phyloP scores from a whole-genome alignment of 352 stramenopile species.

The Pythium rishiriense region DNA sequence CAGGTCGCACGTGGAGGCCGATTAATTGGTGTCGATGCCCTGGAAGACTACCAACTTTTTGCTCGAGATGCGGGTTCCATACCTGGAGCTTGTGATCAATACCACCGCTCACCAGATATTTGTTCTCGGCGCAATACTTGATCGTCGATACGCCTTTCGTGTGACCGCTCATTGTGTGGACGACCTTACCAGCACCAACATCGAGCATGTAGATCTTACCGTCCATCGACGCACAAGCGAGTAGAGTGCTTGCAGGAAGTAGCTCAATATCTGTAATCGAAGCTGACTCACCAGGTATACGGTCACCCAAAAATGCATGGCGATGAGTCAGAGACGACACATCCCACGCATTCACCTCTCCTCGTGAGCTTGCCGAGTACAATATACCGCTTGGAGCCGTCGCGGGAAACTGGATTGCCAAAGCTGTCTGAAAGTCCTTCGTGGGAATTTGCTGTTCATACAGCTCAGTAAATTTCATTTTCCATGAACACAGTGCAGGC shows the following conservation, averaged over 20 bases:
- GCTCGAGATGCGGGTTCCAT: slow-evolving; percentile 64
- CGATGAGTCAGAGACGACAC: slow-evolving; percentile 31
- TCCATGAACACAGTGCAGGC: too few species aligned
- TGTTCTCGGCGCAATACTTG: slow-evolving; percentile 43
- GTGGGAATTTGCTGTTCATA: slow-evolving; percentile 49
- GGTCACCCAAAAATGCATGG: slow-evolving; percentile 42
- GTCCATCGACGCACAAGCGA: slow-evolving; percentile 47
- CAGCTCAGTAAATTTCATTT: too few species aligned
- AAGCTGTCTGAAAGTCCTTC: slow-evolving; percentile 34
- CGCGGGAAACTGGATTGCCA: slow-evolving; percentile 24
- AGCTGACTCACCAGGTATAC: slow-evolving; percentile 2
- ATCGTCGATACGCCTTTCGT: slow-evolving; percentile 46
- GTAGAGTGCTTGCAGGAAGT: slow-evolving; percentile 33
- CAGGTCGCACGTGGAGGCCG: slow-evolving; percentile 45
- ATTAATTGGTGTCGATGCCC: slow-evolving; percentile 51
- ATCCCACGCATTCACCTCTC: slow-evolving; percentile 51
- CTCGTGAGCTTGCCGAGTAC: slow-evolving; percentile 41
- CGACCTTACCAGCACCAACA: slow-evolving; percentile 27
- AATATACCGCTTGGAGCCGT: slow-evolving; percentile 17
- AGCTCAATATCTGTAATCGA: slow-evolving; percentile 45
- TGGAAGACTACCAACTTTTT: slow-evolving; percentile 48
- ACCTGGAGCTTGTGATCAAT: slow-evolving; percentile 56
- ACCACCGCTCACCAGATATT: slow-evolving; percentile 57
- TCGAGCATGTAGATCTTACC: slow-evolving; percentile 67
- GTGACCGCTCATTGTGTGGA: slow-evolving; percentile 41